Conservation (phyloP, 2,329 filamentous ascomycete genomes). For the Sporothrix inflata region DNA sequence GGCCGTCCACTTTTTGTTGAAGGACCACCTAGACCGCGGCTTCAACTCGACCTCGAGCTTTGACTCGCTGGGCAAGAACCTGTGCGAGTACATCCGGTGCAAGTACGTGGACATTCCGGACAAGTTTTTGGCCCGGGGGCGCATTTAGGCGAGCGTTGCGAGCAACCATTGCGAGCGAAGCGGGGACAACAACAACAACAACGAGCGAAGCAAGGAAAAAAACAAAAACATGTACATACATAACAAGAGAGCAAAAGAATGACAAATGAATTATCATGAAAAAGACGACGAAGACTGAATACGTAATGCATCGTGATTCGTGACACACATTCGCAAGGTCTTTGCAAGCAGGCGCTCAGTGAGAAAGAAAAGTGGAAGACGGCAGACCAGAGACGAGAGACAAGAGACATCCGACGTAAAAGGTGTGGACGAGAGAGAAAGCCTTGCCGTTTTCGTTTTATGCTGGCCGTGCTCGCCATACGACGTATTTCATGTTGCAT, state of each 20-base stretch:
- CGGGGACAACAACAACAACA: conserved; percentile 41
- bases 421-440: not conserved
- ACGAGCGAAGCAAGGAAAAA: not conserved
- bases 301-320: not conserved
- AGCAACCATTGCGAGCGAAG: conserved; percentile 32
- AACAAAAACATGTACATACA: not conserved
- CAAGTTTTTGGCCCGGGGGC: conserved; percentile 42
- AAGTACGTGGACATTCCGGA: conserved; percentile 51
- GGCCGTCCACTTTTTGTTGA: conserved; percentile 33
- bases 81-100: conserved; percentile 39
- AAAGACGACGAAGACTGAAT: not conserved
- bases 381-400: not conserved
- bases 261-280: not conserved
- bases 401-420: not conserved
- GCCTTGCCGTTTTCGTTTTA: not conserved
- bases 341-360: not conserved
- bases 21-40: conserved; percentile 41
- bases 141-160: not conserved
- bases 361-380: too few relatives aligned
- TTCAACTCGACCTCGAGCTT: conserved; percentile 31
- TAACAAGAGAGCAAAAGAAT: not conserved
- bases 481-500: not conserved
- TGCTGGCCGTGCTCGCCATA: too few relatives aligned
- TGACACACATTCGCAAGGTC: not conserved
- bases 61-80: conserved; percentile 30